A percentile compares a stretch with the other conserved stretches of the same genome.
Conservation (phyloP, 2,329 filamentous ascomycete species). For the Atkinsonella texensis region DNA sequence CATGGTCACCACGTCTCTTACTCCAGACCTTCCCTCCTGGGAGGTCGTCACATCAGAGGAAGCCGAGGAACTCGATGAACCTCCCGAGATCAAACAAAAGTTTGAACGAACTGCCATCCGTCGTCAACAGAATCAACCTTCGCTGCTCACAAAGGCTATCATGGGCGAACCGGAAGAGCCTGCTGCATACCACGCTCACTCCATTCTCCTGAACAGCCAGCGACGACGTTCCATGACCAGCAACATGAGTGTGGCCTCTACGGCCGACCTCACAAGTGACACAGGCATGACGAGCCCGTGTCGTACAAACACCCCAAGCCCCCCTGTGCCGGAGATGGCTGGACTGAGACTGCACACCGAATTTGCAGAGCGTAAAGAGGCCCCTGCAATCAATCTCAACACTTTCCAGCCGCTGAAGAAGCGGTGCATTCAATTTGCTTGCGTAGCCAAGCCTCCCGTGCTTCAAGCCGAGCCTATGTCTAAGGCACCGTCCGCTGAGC, state of each 20-base stretch:
- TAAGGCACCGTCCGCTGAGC: constrained; percentile 22
- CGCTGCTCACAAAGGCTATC: constrained; percentile 77
- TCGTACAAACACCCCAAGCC: constrained; percentile 79
- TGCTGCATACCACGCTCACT: constrained; percentile 24
- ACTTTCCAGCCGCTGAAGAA: constrained; percentile 50
- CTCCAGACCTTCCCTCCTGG: constrained; percentile 20
- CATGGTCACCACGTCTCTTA: constrained; percentile 16
- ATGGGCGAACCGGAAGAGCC: constrained; percentile 53
- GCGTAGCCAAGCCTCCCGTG: constrained; percentile 49
- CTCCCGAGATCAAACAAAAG: constrained; percentile 50
- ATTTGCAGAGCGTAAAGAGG: constrained; percentile 14
- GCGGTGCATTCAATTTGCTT: constrained; percentile 88
- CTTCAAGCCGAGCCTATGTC: constrained; percentile 25
- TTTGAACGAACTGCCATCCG: constrained; percentile 37
- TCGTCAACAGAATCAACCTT: constrained; percentile 50
- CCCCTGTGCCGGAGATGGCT: constrained; percentile 55
- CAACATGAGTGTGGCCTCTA: constrained; percentile 70
- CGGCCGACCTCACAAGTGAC: constrained; percentile 88
- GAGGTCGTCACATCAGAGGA: constrained; percentile 42
- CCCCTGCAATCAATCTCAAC: constrained; percentile 14
- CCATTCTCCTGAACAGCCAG: constrained; percentile 22
- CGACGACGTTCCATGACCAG: constrained; percentile 60
- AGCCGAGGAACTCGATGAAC: constrained; percentile 72
- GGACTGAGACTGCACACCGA: constrained; percentile 29
- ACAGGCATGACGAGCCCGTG: constrained; percentile 82